phyloP scores from a whole-genome alignment of 1,284 basidiomycete genomes.

The Cystobasidiaceae sp. region DNA sequence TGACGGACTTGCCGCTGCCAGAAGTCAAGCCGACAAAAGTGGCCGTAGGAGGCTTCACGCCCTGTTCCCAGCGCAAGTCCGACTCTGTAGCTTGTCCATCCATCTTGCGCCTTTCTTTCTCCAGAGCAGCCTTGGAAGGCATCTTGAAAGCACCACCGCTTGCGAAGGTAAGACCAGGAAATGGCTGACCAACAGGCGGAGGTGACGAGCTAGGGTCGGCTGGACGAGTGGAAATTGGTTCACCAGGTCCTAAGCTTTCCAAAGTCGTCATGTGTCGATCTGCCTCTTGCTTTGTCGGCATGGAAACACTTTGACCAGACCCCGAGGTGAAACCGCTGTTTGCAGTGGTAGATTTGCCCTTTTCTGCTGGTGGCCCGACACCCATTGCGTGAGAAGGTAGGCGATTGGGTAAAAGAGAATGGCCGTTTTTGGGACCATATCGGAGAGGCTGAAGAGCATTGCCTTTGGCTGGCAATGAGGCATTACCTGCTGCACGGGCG shows the following conservation, averaged over 20 bases:
- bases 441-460: constrained; percentile 17
- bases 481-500: background rate
- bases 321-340: constrained; percentile 9
- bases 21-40: too few species aligned
- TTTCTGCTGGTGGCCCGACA: background rate
- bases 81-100: background rate
- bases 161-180: constrained; percentile 2
- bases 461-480: background rate
- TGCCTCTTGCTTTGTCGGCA: constrained; percentile 8
- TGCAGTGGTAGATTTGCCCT: background rate
- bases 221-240: background rate
- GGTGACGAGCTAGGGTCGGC: background rate
- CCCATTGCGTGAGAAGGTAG: background rate
- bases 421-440: constrained; percentile 11
- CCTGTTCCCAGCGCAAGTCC: too few species aligned
- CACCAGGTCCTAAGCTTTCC: background rate
- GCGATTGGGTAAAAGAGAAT: constrained; percentile 1
- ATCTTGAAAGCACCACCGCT: constrained; percentile 14
- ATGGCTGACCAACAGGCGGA: background rate
- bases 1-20: too few species aligned
- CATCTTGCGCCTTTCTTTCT: constrained; percentile 4
- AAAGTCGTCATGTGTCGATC: background rate
- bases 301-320: background rate
- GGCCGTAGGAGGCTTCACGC: too few species aligned
- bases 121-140: constrained; percentile 4